phyloP scores from a whole-genome alignment of 441 rosid species.

The Raphanus hybrid region DNA sequence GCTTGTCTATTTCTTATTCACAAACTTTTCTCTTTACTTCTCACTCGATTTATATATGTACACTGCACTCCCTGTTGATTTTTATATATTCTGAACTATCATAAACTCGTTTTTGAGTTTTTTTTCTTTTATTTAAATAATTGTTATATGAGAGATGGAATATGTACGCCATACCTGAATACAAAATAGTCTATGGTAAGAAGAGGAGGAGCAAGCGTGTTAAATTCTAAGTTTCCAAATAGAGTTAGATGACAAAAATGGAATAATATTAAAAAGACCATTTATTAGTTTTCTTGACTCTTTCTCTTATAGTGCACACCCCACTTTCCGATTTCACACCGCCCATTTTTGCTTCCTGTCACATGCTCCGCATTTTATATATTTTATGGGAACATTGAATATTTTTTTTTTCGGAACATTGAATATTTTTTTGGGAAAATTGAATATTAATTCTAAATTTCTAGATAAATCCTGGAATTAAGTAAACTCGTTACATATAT shows the following conservation, averaged over 20 bases:
- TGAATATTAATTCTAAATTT: neutral
- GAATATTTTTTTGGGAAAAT: no score
- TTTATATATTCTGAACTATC: neutral
- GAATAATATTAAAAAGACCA: neutral
- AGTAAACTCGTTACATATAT: neutral
- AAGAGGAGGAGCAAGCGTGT: conserved; percentile 36
- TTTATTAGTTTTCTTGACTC: conserved; percentile 27
- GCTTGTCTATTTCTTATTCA: conserved; percentile 35
- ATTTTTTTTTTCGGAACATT: no score
- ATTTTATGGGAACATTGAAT: neutral
- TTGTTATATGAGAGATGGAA: neutral
- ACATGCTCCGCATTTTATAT: conserved; percentile 23
- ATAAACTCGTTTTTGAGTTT: neutral
- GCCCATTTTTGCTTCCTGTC: conserved; percentile 36
- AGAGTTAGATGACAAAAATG: conserved; percentile 28
- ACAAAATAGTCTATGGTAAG: conserved; percentile 20
- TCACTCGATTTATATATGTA: conserved; percentile 3
- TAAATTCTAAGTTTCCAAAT: conserved; percentile 30
- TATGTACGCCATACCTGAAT: conserved; percentile 1
- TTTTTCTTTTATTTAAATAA: neutral
- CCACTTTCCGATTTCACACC: conserved; percentile 38
- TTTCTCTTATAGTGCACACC: conserved; percentile 31
- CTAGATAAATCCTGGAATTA: neutral
- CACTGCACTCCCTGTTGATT: neutral
- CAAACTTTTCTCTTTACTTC: conserved; percentile 7